Percentiles rank a stretch among this genome's conserved stretches.
Evolutionary conservation across 1,284 basidiomycete genomes (phyloP).

Genomic region (Coniferiporia weirii): DNA sequence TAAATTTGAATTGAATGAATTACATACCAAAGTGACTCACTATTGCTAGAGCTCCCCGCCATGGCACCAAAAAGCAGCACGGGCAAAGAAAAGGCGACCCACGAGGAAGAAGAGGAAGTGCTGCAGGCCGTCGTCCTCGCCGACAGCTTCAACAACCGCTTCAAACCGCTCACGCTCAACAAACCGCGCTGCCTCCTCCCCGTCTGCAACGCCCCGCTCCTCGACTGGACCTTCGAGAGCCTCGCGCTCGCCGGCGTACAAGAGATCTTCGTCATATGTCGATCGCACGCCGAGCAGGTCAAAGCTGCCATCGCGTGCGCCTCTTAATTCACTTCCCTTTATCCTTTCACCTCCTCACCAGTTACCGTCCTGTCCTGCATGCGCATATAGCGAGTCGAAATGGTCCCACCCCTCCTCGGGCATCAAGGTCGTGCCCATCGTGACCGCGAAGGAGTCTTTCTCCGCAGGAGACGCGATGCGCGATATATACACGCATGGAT

Average conservation of each 20-base stretch:
- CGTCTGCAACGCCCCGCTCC: slow-evolving; percentile 87
- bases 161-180: slow-evolving; percentile 79
- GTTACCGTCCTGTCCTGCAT: not conserved
- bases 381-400: slow-evolving; percentile 47
- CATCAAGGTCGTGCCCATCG: slow-evolving; percentile 82
- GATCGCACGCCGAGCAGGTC: slow-evolving; percentile 81
- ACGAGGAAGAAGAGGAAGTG: slow-evolving; percentile 70
- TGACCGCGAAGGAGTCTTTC: slow-evolving; percentile 83
- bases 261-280: slow-evolving; percentile 92
- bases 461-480: slow-evolving; percentile 95
- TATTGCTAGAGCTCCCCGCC: not conserved
- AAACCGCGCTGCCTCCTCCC: slow-evolving; percentile 89
- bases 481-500: slow-evolving; percentile 90
- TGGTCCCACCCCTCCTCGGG: slow-evolving; percentile 74
- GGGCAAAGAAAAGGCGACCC: slow-evolving; percentile 48
- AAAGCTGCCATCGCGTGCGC: slow-evolving; percentile 76
- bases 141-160: slow-evolving; percentile 92
- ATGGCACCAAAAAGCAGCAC: slow-evolving; percentile 63
- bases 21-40: slow-evolving; percentile 10
- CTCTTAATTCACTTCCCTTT: not conserved
- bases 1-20: not conserved
- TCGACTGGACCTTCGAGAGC: slow-evolving; percentile 96
- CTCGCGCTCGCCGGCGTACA: slow-evolving; percentile 89
- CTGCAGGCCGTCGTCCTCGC: slow-evolving; percentile 91
- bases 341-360: not conserved